phyloP scores from a whole-genome alignment of 768 basidiomycete species.

The Serendipita indica region DNA sequence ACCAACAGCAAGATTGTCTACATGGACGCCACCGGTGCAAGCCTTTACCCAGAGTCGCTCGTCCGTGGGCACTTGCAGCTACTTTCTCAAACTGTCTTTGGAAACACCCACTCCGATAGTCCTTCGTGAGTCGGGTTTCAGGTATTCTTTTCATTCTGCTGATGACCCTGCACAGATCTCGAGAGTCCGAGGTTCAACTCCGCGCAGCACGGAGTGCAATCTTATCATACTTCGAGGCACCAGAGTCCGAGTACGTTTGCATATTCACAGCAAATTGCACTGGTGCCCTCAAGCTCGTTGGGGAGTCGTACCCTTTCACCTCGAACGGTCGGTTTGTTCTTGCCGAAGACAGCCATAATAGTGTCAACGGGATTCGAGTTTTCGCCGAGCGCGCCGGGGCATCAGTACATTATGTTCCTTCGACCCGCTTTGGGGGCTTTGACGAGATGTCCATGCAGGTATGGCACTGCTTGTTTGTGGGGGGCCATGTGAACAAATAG shows the following conservation, averaged over 20 bases:
- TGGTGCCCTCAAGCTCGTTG: slow-evolving; percentile 64
- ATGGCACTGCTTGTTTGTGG: slow-evolving; percentile 13
- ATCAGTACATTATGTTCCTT: slow-evolving; percentile 46
- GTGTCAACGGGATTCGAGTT: slow-evolving; percentile 66
- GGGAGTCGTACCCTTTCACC: slow-evolving; percentile 62
- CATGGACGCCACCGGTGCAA: slow-evolving; percentile 12
- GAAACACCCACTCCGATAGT: slow-evolving; percentile 12
- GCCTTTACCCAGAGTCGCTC: slow-evolving; percentile 13
- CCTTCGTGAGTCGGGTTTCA: not conserved
- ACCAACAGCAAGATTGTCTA: not conserved
- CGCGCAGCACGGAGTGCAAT: slow-evolving; percentile 58
- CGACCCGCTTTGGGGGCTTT: slow-evolving; percentile 50
- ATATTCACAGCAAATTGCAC: slow-evolving; percentile 72
- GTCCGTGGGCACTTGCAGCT: slow-evolving; percentile 10
- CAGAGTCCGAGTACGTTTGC: slow-evolving; percentile 54
- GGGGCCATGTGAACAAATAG: not conserved
- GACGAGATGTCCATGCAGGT: slow-evolving; percentile 46
- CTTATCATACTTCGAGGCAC: slow-evolving; percentile 61
- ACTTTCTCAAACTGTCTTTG: slow-evolving; percentile 4
- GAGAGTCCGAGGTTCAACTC: slow-evolving; percentile 46
- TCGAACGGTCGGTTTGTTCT: slow-evolving; percentile 46
- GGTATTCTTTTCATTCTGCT: too few relatives aligned
- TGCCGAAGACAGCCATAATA: slow-evolving; percentile 68
- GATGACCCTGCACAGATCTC: not conserved
- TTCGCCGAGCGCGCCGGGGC: slow-evolving; percentile 43